These are phyloP conservation scores for Aphanomyces astaci DNA, from an alignment of 352 stramenopile genomes.

Conservation along the genomic window DNA sequence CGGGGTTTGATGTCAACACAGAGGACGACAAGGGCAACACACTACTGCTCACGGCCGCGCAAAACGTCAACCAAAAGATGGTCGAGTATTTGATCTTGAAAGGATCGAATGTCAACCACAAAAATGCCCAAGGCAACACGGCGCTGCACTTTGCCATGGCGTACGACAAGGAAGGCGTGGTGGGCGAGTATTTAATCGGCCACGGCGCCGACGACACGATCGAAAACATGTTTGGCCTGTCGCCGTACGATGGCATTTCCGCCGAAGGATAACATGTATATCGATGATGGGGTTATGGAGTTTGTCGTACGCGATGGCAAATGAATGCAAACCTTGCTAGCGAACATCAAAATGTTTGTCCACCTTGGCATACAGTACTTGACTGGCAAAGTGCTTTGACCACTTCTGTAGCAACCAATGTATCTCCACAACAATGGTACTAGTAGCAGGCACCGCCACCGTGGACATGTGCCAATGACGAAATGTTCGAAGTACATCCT, in stretches of 20 bases:
- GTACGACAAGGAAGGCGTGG: slow-evolving; percentile 81
- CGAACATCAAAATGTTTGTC: too few relatives aligned
- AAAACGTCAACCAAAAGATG: slow-evolving; percentile 88
- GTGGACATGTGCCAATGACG: too few relatives aligned
- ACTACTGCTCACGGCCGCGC: slow-evolving; percentile 78
- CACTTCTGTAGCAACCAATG: too few relatives aligned
- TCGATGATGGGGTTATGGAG: too few relatives aligned
- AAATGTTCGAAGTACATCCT: too few relatives aligned
- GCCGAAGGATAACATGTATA: slow-evolving; percentile 10
- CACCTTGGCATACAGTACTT: too few relatives aligned
- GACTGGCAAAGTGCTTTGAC: too few relatives aligned
- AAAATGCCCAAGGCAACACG: slow-evolving; percentile 89
- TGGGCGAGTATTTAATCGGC: slow-evolving; percentile 90
- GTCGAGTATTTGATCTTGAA: slow-evolving; percentile 80
- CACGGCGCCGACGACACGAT: slow-evolving; percentile 90
- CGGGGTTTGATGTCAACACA: slow-evolving; percentile 80
- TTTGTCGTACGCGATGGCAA: neutral
- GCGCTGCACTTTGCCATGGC: slow-evolving; percentile 91
- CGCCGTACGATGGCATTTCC: slow-evolving; percentile 87
- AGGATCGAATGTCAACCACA: slow-evolving; percentile 86
- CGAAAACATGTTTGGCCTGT: slow-evolving; percentile 89
- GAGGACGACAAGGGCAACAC: slow-evolving; percentile 93
- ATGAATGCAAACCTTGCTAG: too few relatives aligned
- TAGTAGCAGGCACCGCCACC: too few relatives aligned
- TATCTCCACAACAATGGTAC: too few relatives aligned